Conservation (phyloP, 148 eudicot species). For the Mesembryanthemum crystallinum region DNA sequence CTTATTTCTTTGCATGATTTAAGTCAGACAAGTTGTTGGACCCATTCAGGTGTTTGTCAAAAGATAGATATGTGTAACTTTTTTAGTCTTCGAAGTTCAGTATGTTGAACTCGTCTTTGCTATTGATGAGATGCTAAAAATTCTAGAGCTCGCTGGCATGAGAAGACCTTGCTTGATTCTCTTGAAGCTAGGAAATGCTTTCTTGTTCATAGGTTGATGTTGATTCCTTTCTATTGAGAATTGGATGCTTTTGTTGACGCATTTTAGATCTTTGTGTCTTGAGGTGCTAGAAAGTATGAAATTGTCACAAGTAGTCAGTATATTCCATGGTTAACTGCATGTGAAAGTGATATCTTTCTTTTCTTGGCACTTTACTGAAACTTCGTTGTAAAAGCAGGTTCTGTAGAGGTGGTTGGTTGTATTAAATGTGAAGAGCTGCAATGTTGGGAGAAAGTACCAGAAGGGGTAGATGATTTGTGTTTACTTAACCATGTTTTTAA, state of each 20-base stretch:
- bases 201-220: too few relatives aligned
- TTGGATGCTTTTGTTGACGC: not conserved
- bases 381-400: slow-evolving; percentile 46
- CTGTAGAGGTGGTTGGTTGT: slow-evolving; percentile 88
- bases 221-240: not conserved
- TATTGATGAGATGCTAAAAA: not conserved
- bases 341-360: not conserved
- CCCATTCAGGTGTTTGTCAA: not conserved
- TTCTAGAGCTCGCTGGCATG: not conserved
- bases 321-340: not conserved
- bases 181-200: not conserved
- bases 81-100: not conserved
- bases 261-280: not conserved
- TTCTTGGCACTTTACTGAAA: slow-evolving; percentile 12
- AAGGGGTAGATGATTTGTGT: slow-evolving; percentile 50
- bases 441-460: slow-evolving; percentile 76
- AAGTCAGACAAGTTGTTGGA: not conserved
- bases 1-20: not conserved
- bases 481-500: slow-evolving; percentile 2
- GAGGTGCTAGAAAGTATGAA: not conserved
- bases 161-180: not conserved
- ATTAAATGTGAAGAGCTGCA: slow-evolving; percentile 69
- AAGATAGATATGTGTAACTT: not conserved
- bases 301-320: slow-evolving; percentile 1
- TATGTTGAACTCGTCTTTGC: not conserved